Base-by-base conservation (phyloP, 768 basidiomycete genomes). In the Lactarius trivialis region DNA sequence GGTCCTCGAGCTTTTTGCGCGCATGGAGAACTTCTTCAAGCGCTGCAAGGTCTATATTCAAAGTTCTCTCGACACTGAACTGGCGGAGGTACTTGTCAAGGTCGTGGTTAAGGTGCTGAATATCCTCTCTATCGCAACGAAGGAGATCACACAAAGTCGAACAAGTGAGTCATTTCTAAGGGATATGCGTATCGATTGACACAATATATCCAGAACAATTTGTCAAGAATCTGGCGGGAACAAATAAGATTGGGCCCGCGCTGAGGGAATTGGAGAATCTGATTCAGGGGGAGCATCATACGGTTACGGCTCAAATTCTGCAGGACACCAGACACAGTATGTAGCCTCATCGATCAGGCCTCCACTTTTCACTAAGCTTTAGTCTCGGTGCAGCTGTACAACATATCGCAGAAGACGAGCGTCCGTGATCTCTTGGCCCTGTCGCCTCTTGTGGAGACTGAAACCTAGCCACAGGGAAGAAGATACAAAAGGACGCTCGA, bases 221-320 rank as follows among this genome's bases (percentile, higher is more conserved):
- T 32, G 0, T 49, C 15, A 64, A 41, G 8, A 55, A 17, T 15
- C n/a, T 64, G 1, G 26, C 37, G 0, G 54, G 62, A 28, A 32
- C 14, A 7, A 41, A 2, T 0, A 53, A 49, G 2, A 33, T 63
- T 4, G 30, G 48, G 17, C 19, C 54, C 36, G 41, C 33, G 26
- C 21, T 60, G 2, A 12, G 19, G 17, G 32, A 24, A 5, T 9
- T 60, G 11, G 58, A 63, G 19, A 55, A 14, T 7, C 2, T 63
- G 14, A 63, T 58, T 0, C 32, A 43, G 4, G 53, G 55, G 5
- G 62, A 63, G 39, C 37, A 37, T 43, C 32, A 30, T 36, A 55
- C 24, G 33, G 32, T n/a, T 14, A 32, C 37, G 2, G 30, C 36
- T 28, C 45, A 50, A 12, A 48, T 37, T 26, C 34, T 62, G n/a